phyloP scores from a whole-genome alignment of 2,329 filamentous ascomycete genomes.

The Fusarium euwallaceae region DNA sequence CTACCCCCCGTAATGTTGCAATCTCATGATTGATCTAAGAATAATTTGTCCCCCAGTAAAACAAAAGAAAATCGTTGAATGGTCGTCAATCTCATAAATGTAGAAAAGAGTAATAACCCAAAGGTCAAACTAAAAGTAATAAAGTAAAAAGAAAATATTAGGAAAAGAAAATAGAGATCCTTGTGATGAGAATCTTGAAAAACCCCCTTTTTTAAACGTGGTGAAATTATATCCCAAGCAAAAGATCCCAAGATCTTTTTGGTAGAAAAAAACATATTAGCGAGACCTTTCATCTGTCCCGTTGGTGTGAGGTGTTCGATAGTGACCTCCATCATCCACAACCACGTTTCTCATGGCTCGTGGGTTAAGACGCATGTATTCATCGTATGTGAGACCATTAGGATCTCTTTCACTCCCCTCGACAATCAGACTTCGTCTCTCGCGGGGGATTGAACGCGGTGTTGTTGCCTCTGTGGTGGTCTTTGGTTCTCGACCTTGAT shows the following conservation, averaged over 20 bases:
- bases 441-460: slow-evolving; percentile 32
- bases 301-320: slow-evolving; percentile 26
- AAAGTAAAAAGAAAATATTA: not conserved
- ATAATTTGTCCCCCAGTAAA: not conserved
- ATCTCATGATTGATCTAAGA: not conserved
- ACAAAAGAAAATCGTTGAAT: slow-evolving; percentile 2
- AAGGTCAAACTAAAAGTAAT: not conserved
- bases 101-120: not conserved
- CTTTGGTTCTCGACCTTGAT: slow-evolving; percentile 43
- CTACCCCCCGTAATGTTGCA: slow-evolving; percentile 7
- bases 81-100: slow-evolving; percentile 31
- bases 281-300: slow-evolving; percentile 20
- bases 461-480: slow-evolving; percentile 28
- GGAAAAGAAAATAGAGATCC: not conserved
- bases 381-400: slow-evolving; percentile 40
- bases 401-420: slow-evolving; percentile 31
- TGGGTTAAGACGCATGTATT: slow-evolving; percentile 37
- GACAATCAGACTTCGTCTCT: slow-evolving; percentile 38
- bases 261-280: slow-evolving; percentile 5
- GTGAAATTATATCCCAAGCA: slow-evolving; percentile 5
- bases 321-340: slow-evolving; percentile 36
- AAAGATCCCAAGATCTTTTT: not conserved
- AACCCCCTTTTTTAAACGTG: not conserved
- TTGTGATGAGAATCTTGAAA: slow-evolving; percentile 2
- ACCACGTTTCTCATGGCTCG: slow-evolving; percentile 28